These are phyloP conservation scores for Mycena vitilis DNA, from an alignment of 768 basidiomycete genomes.

Conservation along the genomic window DNA sequence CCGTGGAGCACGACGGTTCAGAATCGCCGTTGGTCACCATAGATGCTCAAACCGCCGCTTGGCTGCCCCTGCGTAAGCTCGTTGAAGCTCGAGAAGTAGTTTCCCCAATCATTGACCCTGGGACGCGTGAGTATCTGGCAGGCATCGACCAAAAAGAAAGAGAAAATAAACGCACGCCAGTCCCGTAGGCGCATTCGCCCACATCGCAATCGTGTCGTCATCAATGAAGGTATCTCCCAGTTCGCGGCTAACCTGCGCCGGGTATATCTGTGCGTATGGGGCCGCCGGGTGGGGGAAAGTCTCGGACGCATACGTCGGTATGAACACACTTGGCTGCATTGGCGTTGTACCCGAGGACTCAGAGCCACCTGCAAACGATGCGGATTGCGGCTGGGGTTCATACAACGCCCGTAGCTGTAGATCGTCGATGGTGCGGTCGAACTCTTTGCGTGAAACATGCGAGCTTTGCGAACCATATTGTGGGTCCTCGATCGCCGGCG, in stretches of 20 bases:
- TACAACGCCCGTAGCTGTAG: constrained; percentile 21
- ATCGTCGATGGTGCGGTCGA: constrained; percentile 21
- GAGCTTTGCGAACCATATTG: constrained; percentile 17
- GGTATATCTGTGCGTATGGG: constrained; percentile 15
- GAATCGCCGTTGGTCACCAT: no score
- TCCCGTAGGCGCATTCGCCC: constrained; percentile 33
- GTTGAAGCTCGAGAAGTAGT: neutral
- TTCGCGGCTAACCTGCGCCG: constrained; percentile 18
- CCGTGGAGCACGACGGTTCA: no score
- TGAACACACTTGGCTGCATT: constrained; percentile 33
- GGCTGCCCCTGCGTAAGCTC: no score
- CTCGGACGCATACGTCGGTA: constrained; percentile 22
- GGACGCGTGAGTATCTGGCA: neutral
- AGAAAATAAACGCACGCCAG: constrained; percentile 22
- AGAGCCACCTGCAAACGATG: neutral
- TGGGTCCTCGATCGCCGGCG: neutral
- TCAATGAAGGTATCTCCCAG: constrained; percentile 29
- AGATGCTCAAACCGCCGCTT: no score
- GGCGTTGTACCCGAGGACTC: constrained; percentile 5
- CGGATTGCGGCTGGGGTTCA: no score
- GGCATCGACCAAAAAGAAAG: no score
- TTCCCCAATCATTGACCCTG: neutral
- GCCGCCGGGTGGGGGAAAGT: constrained; percentile 25
- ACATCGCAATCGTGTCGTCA: constrained; percentile 34
- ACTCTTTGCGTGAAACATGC: constrained; percentile 22